Percentiles rank a stretch among this genome's conserved stretches.
phyloP scores from a whole-genome alignment of 2,329 filamentous ascomycete species.

The Phaeosphaeria sp. region DNA sequence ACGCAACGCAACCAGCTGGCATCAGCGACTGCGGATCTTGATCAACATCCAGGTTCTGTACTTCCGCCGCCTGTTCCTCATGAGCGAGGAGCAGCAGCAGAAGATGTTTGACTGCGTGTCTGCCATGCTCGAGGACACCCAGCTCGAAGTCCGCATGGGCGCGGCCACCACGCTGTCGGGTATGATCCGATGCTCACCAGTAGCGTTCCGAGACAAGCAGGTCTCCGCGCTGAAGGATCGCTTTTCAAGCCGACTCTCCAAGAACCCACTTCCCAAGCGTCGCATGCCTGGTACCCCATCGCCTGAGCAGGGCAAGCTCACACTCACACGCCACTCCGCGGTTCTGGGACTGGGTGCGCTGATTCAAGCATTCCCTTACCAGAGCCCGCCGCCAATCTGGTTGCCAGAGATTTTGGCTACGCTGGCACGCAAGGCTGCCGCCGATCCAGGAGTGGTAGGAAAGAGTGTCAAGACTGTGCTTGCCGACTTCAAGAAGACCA shows the following conservation, averaged over 20 bases:
- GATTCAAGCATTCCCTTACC: constrained; percentile 95
- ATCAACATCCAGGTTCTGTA: constrained; percentile 99
- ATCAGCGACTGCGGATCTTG: constrained; percentile 90
- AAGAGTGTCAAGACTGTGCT: constrained; percentile 94
- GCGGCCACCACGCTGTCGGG: constrained; percentile 93
- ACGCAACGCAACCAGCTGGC: constrained; percentile 84
- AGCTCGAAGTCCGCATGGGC: constrained; percentile 92
- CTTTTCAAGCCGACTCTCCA: constrained; percentile 78
- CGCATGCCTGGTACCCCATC: constrained; percentile 69
- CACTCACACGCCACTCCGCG: constrained; percentile 85
- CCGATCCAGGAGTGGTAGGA: constrained; percentile 88
- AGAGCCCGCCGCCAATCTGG: constrained; percentile 89
- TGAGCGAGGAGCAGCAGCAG: constrained; percentile 75
- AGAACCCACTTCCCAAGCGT: constrained; percentile 86
- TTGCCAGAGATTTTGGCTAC: constrained; percentile 91
- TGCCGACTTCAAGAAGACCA: constrained; percentile 98
- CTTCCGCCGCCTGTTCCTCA: constrained; percentile 93
- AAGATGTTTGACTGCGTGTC: constrained; percentile 91
- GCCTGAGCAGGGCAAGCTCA: constrained; percentile 74
- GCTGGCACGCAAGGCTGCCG: constrained; percentile 83
- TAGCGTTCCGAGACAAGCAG: constrained; percentile 77
- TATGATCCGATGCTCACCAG: constrained; percentile 96
- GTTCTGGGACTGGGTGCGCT: constrained; percentile 90
- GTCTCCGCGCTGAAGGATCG: constrained; percentile 77
- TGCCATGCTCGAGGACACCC: constrained; percentile 88